phyloP scores from a whole-genome alignment of 352 stramenopile species.

The Pythium pectinolyticum region DNA sequence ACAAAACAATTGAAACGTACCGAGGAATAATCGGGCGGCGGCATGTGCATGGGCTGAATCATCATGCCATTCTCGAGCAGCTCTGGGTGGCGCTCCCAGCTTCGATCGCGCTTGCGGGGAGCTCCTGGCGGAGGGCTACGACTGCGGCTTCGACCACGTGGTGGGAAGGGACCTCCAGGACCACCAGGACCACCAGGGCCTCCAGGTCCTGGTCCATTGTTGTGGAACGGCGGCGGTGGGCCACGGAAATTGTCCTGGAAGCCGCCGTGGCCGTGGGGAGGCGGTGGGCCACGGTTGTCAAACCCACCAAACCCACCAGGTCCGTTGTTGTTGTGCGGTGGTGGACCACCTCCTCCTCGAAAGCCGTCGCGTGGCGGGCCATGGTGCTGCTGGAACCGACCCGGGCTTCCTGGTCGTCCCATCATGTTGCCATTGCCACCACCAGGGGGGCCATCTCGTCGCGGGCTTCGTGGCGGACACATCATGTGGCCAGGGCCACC shows the following conservation, averaged over 20 bases:
- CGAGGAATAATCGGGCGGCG: constrained; percentile 6
- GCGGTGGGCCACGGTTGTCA: constrained; percentile 13
- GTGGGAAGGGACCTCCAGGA: constrained; percentile 9
- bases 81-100: constrained; percentile 19
- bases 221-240: too few relatives aligned
- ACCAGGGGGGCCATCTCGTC: constrained; percentile 2
- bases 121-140: constrained; percentile 26
- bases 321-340: constrained; percentile 9
- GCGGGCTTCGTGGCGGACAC: constrained; percentile 12
- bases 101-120: constrained; percentile 28
- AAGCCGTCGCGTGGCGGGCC: constrained; percentile 12
- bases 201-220: constrained; percentile 12
- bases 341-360: constrained; percentile 8
- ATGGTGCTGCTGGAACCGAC: constrained; percentile 7
- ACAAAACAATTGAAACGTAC: background rate
- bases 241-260: too few relatives aligned
- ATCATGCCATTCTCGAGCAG: constrained; percentile 13
- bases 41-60: constrained; percentile 7
- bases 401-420: constrained; percentile 2
- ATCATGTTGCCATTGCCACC: background rate
- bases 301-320: constrained; percentile 19
- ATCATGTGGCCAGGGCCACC: constrained; percentile 7
- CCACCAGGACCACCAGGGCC: too few relatives aligned
- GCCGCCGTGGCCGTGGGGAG: background rate
- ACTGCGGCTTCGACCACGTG: constrained; percentile 30